Evolutionary conservation across 2,329 filamentous ascomycete species (phyloP).

Genomic region (Leptographium galeiforme): DNA sequence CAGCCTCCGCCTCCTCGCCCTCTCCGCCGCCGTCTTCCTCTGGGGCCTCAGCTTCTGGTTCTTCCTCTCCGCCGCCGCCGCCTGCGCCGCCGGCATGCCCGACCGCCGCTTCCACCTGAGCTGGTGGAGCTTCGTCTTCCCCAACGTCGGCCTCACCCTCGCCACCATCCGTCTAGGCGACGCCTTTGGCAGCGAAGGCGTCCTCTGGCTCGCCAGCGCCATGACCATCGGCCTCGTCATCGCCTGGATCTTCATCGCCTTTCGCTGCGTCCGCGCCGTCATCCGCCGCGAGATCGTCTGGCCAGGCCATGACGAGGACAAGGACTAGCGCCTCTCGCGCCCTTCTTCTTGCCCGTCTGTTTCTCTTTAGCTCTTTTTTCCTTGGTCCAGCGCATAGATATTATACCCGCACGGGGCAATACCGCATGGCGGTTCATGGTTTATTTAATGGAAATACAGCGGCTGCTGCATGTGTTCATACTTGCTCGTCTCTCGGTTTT

Average conservation of each 20-base stretch:
- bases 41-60: slow-evolving; percentile 52
- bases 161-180: slow-evolving; percentile 43
- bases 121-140: slow-evolving; percentile 56
- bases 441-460: no score
- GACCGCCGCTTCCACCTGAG: slow-evolving; percentile 25
- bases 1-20: slow-evolving; percentile 12
- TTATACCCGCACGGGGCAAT: no score
- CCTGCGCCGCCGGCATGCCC: slow-evolving; percentile 24
- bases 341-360: no score
- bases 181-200: slow-evolving; percentile 34
- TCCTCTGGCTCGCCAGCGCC: slow-evolving; percentile 40
- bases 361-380: no score
- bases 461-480: no score
- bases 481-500: no score
- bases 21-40: slow-evolving; percentile 41
- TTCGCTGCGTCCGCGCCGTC: slow-evolving; percentile 35
- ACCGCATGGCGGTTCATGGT: no score
- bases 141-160: slow-evolving; percentile 49
- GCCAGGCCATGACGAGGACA: slow-evolving; percentile 28
- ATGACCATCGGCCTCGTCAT: slow-evolving; percentile 41
- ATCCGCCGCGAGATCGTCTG: slow-evolving; percentile 38
- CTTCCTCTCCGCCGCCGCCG: slow-evolving; percentile 35
- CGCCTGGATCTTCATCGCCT: slow-evolving; percentile 40
- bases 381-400: no score
- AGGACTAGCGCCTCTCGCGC: not conserved